Evolutionary conservation across 306 rosid genomes (phyloP), one percentile per base, ranked within the genome.

Genomic region (Delonix regia): DNA sequence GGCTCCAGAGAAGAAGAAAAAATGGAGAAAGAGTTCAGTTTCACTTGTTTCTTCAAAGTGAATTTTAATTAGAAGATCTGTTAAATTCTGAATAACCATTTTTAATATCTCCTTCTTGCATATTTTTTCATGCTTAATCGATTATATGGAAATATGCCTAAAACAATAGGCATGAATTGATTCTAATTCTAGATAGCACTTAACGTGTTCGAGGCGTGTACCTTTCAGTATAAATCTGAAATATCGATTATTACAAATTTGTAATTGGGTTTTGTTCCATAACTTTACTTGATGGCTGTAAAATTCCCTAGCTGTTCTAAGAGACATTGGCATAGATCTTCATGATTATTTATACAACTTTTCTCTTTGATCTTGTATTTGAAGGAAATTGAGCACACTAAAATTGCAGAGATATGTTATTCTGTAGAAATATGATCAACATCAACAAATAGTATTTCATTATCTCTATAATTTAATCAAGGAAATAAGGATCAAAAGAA

Each of bases 121-220:
- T 28, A 1, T n/a, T 57, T 57, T 57, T 57, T 24, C 22, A 49
- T 1, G 21, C 18, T 53, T 53, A 21, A 53, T 51, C 25, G 57
- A 19, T 51, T 51, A 51, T 6, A 51, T 25, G 27, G 49, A 57
- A 27, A 60, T 78, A 53, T 61, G 22, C 48, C 48, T 33, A 22
- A 51, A 13, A 33, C n/a, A 1, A 13, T 36, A 14, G 42, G n/a
- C 63, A 11, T 10, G 44, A 73, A 66, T 73, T 67, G 66, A 44
- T 78, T 57, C 77, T 6, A 36, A 4, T 36, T 6, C 39, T 34
- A 42, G 51, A 83, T 69, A 62, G 66, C 25, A 61, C 65, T 71
- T 76, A 41, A 80, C 71, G 74, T 70, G 47, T 61, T 53, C 75
- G 56, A 38, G 22, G 0, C 9, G 73, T 64, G 62, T 76, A 71